Percentiles rank a stretch among this genome's conserved stretches.
These are phyloP conservation scores for Boletellus sp. DNA, from an alignment of 768 basidiomycete species.

Conservation along the genomic window DNA sequence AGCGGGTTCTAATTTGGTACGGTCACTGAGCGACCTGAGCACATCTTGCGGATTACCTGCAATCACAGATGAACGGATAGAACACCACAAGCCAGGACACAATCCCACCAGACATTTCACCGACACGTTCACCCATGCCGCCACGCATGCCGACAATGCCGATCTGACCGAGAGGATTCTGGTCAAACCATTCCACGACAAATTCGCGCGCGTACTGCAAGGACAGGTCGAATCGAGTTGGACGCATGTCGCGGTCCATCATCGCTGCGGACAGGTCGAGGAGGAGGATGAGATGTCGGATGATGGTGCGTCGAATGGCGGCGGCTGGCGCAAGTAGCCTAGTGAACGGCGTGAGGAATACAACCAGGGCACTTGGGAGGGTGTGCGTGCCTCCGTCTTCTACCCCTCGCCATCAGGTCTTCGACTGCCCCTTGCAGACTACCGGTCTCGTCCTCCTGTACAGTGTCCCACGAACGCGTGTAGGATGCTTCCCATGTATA, in stretches of 20 bases:
- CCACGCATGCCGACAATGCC: constrained; percentile 91
- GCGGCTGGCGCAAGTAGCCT: constrained; percentile 79
- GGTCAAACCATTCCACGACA: constrained; percentile 96
- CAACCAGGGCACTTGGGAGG: neutral
- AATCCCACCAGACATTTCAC: constrained; percentile 84
- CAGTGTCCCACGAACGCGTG: constrained; percentile 93
- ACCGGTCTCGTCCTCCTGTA: constrained; percentile 93
- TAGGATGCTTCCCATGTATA: constrained; percentile 98
- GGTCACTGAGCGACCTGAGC: constrained; percentile 77
- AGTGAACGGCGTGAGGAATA: constrained; percentile 6
- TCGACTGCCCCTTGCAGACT: constrained; percentile 88
- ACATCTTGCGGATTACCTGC: constrained; percentile 96
- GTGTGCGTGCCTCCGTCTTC: constrained; percentile 68
- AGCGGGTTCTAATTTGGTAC: constrained; percentile 82
- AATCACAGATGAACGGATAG: constrained; percentile 5
- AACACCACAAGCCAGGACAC: neutral
- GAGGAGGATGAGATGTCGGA: constrained; percentile 90
- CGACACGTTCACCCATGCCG: constrained; percentile 84
- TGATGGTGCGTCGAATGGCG: constrained; percentile 91
- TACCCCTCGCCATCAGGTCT: constrained; percentile 79
- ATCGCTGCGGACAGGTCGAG: constrained; percentile 89
- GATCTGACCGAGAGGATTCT: constrained; percentile 96
- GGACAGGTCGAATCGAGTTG: constrained; percentile 88
- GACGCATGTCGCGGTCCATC: constrained; percentile 95
- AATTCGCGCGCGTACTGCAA: constrained; percentile 91